These are phyloP conservation scores for Spathaspora gorwiae DNA, from an alignment of 805 yeast genomes.

Conservation along the genomic window DNA sequence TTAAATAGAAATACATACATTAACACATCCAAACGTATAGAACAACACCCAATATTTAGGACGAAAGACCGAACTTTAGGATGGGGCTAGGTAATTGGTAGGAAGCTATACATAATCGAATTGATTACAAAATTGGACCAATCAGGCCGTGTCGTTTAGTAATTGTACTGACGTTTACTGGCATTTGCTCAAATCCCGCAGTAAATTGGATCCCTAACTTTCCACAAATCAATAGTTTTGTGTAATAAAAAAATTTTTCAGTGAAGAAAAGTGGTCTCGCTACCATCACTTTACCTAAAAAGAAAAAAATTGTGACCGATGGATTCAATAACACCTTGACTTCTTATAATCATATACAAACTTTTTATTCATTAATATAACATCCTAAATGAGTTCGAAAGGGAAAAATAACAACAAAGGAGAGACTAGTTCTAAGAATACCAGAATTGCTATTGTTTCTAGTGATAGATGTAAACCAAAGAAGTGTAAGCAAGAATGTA, in stretches of 20 bases:
- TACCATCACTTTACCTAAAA: too few relatives aligned
- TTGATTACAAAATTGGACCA: too few relatives aligned
- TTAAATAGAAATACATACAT: too few relatives aligned
- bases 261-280: neutral
- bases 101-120: too few relatives aligned
- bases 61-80: too few relatives aligned
- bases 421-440: slow-evolving; percentile 36
- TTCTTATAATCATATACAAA: neutral
- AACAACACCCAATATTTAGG: too few relatives aligned
- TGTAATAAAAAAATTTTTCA: neutral
- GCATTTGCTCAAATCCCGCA: slow-evolving; percentile 4
- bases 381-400: slow-evolving; percentile 2
- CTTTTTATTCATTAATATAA: slow-evolving; percentile 3
- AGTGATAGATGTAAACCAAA: slow-evolving; percentile 96
- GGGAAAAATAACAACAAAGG: slow-evolving; percentile 9
- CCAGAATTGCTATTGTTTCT: slow-evolving; percentile 94
- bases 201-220: slow-evolving; percentile 1
- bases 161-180: slow-evolving; percentile 3
- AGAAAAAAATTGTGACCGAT: too few relatives aligned
- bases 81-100: too few relatives aligned
- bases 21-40: too few relatives aligned
- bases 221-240: neutral
- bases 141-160: neutral
- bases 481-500: slow-evolving; percentile 97
- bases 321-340: too few relatives aligned